Conservation (phyloP, 1,284 basidiomycete species). For the Boletus sp. region DNA sequence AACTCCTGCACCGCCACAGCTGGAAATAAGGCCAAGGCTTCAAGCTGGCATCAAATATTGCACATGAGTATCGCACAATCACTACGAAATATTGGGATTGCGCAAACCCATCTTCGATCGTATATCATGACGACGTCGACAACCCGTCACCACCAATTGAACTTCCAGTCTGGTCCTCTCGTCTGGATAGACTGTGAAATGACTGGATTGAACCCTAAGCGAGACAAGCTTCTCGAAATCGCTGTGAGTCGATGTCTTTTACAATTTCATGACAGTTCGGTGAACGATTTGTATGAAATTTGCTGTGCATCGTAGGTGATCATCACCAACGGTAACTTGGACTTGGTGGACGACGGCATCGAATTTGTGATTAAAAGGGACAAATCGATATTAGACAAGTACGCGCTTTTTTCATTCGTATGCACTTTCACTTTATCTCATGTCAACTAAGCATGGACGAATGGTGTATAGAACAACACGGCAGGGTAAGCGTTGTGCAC, state of each 20-base stretch:
- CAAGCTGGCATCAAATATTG: background rate
- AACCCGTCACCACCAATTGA: background rate
- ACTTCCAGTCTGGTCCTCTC: slow-evolving; percentile 57
- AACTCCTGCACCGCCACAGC: no score
- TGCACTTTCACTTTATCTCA: background rate
- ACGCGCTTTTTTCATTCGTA: slow-evolving; percentile 15
- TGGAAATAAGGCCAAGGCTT: no score
- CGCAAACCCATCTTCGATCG: background rate
- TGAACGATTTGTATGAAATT: background rate
- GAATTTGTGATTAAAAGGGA: slow-evolving; percentile 69
- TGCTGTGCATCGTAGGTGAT: slow-evolving; percentile 52
- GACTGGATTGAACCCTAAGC: slow-evolving; percentile 61
- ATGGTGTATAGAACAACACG: slow-evolving; percentile 1
- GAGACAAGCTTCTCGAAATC: slow-evolving; percentile 54
- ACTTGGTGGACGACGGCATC: slow-evolving; percentile 72
- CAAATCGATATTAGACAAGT: slow-evolving; percentile 39
- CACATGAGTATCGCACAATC: slow-evolving; percentile 6
- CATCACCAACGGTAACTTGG: slow-evolving; percentile 77
- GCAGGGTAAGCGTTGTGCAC: background rate
- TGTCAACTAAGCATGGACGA: background rate
- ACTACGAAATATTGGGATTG: background rate
- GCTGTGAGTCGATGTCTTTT: slow-evolving; percentile 43
- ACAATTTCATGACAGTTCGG: background rate
- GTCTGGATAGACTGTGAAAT: slow-evolving; percentile 93
- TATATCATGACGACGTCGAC: slow-evolving; percentile 9